Conservation (phyloP, 2,329 filamentous ascomycete species). For the Penicillium sp. region DNA sequence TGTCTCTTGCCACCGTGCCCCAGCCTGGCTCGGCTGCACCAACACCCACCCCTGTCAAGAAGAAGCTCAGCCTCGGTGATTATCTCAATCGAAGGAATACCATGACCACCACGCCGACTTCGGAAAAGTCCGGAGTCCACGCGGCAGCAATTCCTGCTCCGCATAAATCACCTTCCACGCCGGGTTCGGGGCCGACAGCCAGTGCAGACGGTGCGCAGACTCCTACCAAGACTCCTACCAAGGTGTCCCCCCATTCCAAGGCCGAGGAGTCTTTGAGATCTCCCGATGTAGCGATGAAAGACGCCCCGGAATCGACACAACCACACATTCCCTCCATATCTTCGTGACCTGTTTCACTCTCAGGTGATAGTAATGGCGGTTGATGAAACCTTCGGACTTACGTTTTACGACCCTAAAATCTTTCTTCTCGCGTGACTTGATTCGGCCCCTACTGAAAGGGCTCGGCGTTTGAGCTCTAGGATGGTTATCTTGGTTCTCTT, state of each 20-base stretch:
- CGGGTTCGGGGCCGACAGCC: conserved; percentile 14
- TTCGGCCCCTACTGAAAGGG: conserved; percentile 10
- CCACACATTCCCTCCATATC: conserved; percentile 28
- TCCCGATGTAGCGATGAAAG: conserved; percentile 32
- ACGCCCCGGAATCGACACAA: conserved; percentile 26
- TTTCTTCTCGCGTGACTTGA: conserved; percentile 21
- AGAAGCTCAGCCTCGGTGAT: conserved; percentile 49
- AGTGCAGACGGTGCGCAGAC: conserved; percentile 7
- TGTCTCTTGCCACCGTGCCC: conserved; percentile 19
- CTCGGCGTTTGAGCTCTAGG: conserved; percentile 18
- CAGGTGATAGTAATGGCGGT: conserved; percentile 4
- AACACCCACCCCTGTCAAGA: conserved; percentile 48
- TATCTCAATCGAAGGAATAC: conserved; percentile 45
- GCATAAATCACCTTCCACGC: conserved; percentile 21
- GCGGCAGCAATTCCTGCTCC: conserved; percentile 21
- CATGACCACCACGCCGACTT: conserved; percentile 35
- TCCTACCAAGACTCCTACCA: conserved; percentile 13
- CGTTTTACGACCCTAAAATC: conserved; percentile 23
- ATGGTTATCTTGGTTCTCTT: conserved; percentile 11
- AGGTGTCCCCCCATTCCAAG: conserved; percentile 20
- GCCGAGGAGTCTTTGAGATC: conserved; percentile 17
- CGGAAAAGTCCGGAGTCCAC: conserved; percentile 39
- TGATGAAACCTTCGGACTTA: conserved; percentile 16
- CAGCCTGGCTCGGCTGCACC: conserved; percentile 29
- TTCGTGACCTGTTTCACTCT: conserved; percentile 15